Evolutionary conservation across 345 rosid species (phyloP).

Genomic region (Eutrema japonicum): DNA sequence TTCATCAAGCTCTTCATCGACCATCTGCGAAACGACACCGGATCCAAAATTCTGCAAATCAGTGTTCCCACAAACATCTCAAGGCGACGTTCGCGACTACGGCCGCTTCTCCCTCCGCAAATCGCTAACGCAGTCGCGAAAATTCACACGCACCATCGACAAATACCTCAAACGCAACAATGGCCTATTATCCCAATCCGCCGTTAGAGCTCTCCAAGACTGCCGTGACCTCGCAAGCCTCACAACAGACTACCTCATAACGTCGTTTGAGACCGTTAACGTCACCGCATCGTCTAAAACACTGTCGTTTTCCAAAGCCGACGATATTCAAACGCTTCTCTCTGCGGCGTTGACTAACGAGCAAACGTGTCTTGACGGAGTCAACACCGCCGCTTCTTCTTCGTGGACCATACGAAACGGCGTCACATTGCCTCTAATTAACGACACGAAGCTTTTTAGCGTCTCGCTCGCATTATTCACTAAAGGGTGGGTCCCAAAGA

Average conservation of each 20-base stretch:
- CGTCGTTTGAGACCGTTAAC: constrained; percentile 53
- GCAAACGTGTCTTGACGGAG: constrained; percentile 76
- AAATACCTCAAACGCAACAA: constrained; percentile 53
- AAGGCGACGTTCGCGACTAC: constrained; percentile 54
- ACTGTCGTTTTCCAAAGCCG: constrained; percentile 54
- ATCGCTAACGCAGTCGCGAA: constrained; percentile 63
- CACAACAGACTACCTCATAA: constrained; percentile 62
- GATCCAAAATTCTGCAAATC: constrained; percentile 71
- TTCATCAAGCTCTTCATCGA: constrained; percentile 42
- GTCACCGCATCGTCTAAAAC: constrained; percentile 37
- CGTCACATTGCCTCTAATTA: constrained; percentile 55
- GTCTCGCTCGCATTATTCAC: constrained; percentile 76
- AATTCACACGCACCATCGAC: constrained; percentile 57
- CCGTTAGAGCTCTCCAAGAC: constrained; percentile 74
- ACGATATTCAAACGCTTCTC: constrained; percentile 69
- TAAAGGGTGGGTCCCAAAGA: constrained; percentile 76
- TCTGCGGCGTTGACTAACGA: constrained; percentile 81
- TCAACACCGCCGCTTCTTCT: constrained; percentile 53
- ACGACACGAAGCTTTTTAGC: constrained; percentile 76
- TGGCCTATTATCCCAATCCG: constrained; percentile 48
- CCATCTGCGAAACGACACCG: constrained; percentile 61
- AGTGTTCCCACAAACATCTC: constrained; percentile 55
- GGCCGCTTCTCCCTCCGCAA: constrained; percentile 63
- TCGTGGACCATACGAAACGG: constrained; percentile 61
- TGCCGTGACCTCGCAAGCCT: constrained; percentile 59